Evolutionary conservation across 106 monocot genomes (phyloP).

Genomic region (Platanthera guangdongensis): DNA sequence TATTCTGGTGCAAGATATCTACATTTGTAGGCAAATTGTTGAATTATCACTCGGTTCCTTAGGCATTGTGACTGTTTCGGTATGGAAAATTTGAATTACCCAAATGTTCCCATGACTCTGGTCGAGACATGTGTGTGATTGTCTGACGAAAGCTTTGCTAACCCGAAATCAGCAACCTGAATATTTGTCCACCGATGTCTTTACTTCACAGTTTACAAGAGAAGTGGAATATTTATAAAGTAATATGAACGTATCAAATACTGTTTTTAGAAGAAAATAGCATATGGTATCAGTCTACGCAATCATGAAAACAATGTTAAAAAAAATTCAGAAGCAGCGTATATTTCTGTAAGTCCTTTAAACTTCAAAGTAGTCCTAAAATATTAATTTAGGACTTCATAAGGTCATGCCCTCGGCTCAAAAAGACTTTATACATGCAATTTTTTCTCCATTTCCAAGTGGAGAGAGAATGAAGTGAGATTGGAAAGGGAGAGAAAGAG

Average conservation of each 20-base stretch:
- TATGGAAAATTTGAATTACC: slow-evolving; percentile 17
- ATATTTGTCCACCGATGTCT: neutral
- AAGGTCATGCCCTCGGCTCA: no score
- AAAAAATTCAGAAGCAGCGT: no score
- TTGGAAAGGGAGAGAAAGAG: no score
- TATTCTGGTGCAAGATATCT: slow-evolving; percentile 75
- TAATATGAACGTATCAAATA: neutral
- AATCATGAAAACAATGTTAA: neutral
- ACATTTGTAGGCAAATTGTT: neutral
- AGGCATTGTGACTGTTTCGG: neutral
- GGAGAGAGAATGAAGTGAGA: no score
- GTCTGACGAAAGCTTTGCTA: slow-evolving; percentile 54
- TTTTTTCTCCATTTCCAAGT: no score
- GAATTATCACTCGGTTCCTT: neutral
- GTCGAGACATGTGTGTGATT: slow-evolving; percentile 64
- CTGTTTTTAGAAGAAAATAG: neutral
- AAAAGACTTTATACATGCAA: no score
- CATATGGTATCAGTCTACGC: neutral
- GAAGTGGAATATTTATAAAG: neutral
- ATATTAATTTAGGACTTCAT: no score
- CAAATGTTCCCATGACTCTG: slow-evolving; percentile 75
- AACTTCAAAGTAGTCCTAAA: no score
- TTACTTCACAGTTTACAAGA: neutral
- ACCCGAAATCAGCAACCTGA: slow-evolving; percentile 72
- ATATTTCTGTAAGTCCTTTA: no score